Evolutionary conservation across 208 protist species (phyloP).

Genomic region (Acanthamoeba lenticulata): DNA sequence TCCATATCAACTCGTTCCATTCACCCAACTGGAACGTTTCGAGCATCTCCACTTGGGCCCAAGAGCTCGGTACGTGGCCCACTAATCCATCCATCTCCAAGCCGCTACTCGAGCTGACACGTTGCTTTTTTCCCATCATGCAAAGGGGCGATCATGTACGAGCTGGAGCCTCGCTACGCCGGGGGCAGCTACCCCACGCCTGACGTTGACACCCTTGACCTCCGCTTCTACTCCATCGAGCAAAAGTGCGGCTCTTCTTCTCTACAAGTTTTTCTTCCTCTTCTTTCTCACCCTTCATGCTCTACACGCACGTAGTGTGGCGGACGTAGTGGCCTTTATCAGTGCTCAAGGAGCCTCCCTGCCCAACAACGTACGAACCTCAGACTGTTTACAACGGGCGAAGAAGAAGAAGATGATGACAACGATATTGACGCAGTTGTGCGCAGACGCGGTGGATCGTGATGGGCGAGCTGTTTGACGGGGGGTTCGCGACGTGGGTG

Average conservation of each 20-base stretch:
- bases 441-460: conserved; percentile 43
- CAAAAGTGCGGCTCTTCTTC: conserved; percentile 33
- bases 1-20: conserved; percentile 52
- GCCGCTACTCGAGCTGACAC: not conserved
- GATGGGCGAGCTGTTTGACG: conserved; percentile 56
- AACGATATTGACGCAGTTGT: not conserved
- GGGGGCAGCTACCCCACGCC: conserved; percentile 26
- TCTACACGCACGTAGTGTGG: not conserved
- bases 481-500: conserved; percentile 44
- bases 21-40: conserved; percentile 15
- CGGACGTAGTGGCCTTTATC: conserved; percentile 32
- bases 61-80: conserved; percentile 57
- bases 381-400: not conserved
- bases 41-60: conserved; percentile 22
- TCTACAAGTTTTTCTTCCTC: not conserved
- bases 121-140: not conserved
- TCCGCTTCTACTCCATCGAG: conserved; percentile 57
- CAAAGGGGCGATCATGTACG: conserved; percentile 3
- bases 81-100: not conserved
- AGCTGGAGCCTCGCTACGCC: conserved; percentile 39
- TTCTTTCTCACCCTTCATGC: not conserved
- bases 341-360: not conserved
- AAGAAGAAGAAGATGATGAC: no score
- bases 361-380: not conserved
- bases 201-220: not conserved